Evolutionary conservation across 2,329 filamentous ascomycete genomes (phyloP), one percentile per base, ranked within the genome.

Genomic region (Ampelomyces quisqualis): DNA sequence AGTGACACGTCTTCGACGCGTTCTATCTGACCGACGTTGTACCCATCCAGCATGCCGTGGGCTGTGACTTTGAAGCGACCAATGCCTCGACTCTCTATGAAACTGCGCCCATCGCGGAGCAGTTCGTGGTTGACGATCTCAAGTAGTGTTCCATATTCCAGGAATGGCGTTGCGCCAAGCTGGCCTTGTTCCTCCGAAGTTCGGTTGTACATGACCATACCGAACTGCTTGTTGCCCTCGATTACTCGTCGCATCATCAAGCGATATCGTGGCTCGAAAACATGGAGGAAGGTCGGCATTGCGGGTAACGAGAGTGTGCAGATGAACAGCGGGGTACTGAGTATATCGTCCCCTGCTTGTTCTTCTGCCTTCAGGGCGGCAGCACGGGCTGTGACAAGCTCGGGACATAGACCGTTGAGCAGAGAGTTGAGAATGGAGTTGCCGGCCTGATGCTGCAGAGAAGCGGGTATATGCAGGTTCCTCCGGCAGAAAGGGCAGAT

Each of bases 201-300:
- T 31, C 74, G 72, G 52, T 84, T 86, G 48, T 83, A 82, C 59
- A 88, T 77, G 13, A 95, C 78, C 86, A 95, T 95, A 17, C 90
- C 90, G 59, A 96, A 95, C 17, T 81, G 86, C 10, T 80, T 75
- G 45, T 85, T 80, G 0, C 82, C 81, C 48, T 90, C 85, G 38
- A 94, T 73, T 0, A 82, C 85, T 23, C 89, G 80, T 32, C 85
- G 79, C 24, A 95, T 85, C 88, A 95, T 93, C n/a, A 93, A 75
- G 6, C 88, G 81, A 63, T 95, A 95, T 5, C 87, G 79, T n/a
- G 88, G 87, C 64, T 95, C 90, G 60, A 95, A 95, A n/a, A 96
- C 80, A 57, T 94, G 87, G 3, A 95, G 73, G 53, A 93, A 93
- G 0, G 88, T 90, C 0, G 74, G 88, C 80, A 91, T 89, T 2